Conservation (phyloP, 2,329 filamentous ascomycete species). For the Cylindrodendrum hubeiense region DNA sequence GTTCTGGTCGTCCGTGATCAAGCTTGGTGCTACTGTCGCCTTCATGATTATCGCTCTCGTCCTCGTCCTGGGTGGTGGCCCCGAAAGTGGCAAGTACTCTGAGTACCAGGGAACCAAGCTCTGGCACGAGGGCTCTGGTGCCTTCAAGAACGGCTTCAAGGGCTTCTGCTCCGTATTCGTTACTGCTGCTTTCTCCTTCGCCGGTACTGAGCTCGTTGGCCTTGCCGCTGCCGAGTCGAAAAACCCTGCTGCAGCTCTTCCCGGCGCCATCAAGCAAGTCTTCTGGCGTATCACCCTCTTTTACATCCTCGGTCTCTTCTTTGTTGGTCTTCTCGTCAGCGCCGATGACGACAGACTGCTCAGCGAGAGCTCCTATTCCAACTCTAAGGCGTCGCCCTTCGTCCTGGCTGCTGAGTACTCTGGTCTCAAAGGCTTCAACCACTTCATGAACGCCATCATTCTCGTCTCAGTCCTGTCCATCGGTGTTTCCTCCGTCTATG, state of each 20-base stretch:
- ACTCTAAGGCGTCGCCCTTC: constrained; percentile 60
- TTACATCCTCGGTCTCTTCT: constrained; percentile 63
- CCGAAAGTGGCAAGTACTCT: constrained; percentile 57
- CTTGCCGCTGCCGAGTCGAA: constrained; percentile 76
- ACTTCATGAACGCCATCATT: constrained; percentile 68
- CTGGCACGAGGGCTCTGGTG: constrained; percentile 52
- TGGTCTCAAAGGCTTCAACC: constrained; percentile 60
- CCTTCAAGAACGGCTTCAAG: constrained; percentile 78
- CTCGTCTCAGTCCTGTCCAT: constrained; percentile 67
- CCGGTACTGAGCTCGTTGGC: constrained; percentile 77
- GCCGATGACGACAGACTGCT: constrained; percentile 58
- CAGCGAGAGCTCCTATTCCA: constrained; percentile 39
- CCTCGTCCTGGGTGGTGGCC: constrained; percentile 69
- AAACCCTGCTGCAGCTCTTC: constrained; percentile 78
- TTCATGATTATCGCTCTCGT: constrained; percentile 73
- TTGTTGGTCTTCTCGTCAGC: constrained; percentile 60
- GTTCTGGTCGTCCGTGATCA: constrained; percentile 67
- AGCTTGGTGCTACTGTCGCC: constrained; percentile 67
- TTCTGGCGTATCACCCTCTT: constrained; percentile 66
- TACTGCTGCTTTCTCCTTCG: constrained; percentile 78
- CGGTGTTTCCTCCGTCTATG: constrained; percentile 66
- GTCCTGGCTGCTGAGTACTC: constrained; percentile 65
- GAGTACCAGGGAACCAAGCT: constrained; percentile 57
- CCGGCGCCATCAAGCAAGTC: constrained; percentile 83
- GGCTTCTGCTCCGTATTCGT: constrained; percentile 79